phyloP scores from a whole-genome alignment of 805 yeast species.

The Candida endomychidarum region DNA sequence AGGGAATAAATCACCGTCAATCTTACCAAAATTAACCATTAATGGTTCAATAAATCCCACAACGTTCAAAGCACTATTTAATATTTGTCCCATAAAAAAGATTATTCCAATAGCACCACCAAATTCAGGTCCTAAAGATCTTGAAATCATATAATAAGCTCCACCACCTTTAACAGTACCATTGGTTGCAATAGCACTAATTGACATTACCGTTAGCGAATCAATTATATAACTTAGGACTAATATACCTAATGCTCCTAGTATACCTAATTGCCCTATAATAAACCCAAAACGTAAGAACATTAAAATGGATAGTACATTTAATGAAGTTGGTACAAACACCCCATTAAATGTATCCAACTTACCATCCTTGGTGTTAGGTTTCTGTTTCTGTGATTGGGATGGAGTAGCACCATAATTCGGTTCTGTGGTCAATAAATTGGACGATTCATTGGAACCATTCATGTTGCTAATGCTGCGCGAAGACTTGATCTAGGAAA shows the following conservation, averaged over 20 bases:
- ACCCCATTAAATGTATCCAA: constrained; percentile 86
- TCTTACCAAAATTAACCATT: constrained; percentile 69
- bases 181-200: constrained; percentile 95
- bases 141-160: constrained; percentile 94
- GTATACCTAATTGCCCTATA: constrained; percentile 88
- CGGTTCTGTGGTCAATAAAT: background rate
- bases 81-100: constrained; percentile 90
- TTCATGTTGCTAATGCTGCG: background rate
- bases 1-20: constrained; percentile 53
- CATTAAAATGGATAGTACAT: constrained; percentile 92
- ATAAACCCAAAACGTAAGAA: constrained; percentile 94
- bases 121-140: constrained; percentile 95
- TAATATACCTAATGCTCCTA: constrained; percentile 71
- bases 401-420: background rate
- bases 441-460: constrained; percentile 5
- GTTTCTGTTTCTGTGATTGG: background rate
- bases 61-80: constrained; percentile 89
- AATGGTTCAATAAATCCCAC: constrained; percentile 95
- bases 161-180: constrained; percentile 99
- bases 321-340: constrained; percentile 88
- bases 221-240: constrained; percentile 76
- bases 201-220: constrained; percentile 80
- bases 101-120: constrained; percentile 97
- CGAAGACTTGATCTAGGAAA: constrained; percentile 1
- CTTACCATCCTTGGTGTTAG: constrained; percentile 33